Base-by-base conservation (phyloP, 768 basidiomycete species). In the Boletus eberwhitei region DNA sequence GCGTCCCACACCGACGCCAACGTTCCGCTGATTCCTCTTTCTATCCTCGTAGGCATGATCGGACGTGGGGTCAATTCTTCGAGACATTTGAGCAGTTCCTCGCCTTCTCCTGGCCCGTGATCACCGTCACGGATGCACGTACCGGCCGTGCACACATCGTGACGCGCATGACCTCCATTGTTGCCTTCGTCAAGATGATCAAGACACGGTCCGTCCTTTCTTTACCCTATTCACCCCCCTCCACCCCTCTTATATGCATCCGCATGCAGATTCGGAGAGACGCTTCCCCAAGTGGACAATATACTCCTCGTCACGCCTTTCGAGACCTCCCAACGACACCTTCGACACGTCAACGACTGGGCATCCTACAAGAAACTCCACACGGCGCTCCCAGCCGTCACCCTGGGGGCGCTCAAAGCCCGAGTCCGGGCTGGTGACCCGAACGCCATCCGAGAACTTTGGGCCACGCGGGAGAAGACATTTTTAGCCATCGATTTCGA, bases 141-240 rank as follows among this genome's bases (percentile, higher is more conserved):
- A 88, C 90, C 1, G 85, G 87, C 17, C 78, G 79, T 57, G 82
- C 88, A 0, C 90, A 92, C 67, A 86, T 93, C 51, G 88, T 88
- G 22, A 91, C 89, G n/a, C 80, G 87, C 44, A 71, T 83, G 57
- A 84, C 77, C 4, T 86, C 86, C 32, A 77, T 93, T 45, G 79
- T 80, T 5, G 84, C 88, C 2, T 93, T 93, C 61, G 69, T 90
- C 45, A 88, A 86, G 73, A 93, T 92, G 90, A 84, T 93, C 63
- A 88, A 88, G 73, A 88, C 87, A 3, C 80, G 89, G 87, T 84
- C 57, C 17, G 40, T 51, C 41, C 19, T 50, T 43, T 43, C 38
- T 38, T 24, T 22, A 11, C 5, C n/a, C n/a, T n/a, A 9, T 3
- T 36, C 34, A 13, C 38, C 17, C 34, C 8, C 24, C 5, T 42